These are phyloP conservation scores for Neonectria hederae DNA, from an alignment of 2,329 filamentous ascomycete genomes.

Conservation along the genomic window DNA sequence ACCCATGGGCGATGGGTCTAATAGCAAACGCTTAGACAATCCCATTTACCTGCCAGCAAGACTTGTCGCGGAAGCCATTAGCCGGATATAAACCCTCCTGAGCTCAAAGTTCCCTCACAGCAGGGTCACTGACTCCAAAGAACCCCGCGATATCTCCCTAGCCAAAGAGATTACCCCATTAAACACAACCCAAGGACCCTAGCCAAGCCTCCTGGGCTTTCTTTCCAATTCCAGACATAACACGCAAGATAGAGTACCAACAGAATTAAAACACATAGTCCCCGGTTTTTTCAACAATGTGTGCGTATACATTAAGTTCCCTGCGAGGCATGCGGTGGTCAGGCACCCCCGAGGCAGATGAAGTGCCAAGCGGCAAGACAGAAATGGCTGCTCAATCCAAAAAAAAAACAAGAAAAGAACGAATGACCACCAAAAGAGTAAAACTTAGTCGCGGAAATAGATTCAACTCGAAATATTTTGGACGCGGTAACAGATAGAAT, in stretches of 20 bases:
- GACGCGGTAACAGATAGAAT: slow-evolving; percentile 45
- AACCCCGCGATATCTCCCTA: slow-evolving; percentile 21
- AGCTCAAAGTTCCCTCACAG: slow-evolving; percentile 15
- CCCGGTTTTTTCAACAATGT: slow-evolving; percentile 42
- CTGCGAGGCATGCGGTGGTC: slow-evolving; percentile 39
- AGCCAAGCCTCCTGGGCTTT: slow-evolving; percentile 48
- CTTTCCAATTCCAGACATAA: slow-evolving; percentile 39
- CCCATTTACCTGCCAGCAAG: slow-evolving; percentile 10
- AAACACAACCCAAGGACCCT: slow-evolving; percentile 37
- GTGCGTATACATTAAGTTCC: slow-evolving; percentile 44
- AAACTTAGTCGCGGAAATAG: slow-evolving; percentile 40
- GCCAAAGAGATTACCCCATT: slow-evolving; percentile 34
- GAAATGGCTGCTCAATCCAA: slow-evolving; percentile 29
- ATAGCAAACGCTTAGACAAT: slow-evolving; percentile 18
- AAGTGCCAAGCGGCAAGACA: slow-evolving; percentile 36
- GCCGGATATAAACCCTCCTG: slow-evolving; percentile 15
- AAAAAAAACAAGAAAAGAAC: slow-evolving; percentile 43
- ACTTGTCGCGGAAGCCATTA: slow-evolving; percentile 3
- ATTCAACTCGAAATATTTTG: slow-evolving; percentile 41
- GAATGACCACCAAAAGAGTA: slow-evolving; percentile 42
- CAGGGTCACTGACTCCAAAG: slow-evolving; percentile 18
- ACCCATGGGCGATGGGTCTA: slow-evolving; percentile 20
- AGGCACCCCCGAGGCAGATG: slow-evolving; percentile 29
- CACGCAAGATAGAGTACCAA: slow-evolving; percentile 33
- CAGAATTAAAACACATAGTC: slow-evolving; percentile 40